A percentile compares a stretch with the other conserved stretches of the same genome.
Conservation (phyloP, 2,329 filamentous ascomycete genomes). For the Lecanoromycetidae sp. region DNA sequence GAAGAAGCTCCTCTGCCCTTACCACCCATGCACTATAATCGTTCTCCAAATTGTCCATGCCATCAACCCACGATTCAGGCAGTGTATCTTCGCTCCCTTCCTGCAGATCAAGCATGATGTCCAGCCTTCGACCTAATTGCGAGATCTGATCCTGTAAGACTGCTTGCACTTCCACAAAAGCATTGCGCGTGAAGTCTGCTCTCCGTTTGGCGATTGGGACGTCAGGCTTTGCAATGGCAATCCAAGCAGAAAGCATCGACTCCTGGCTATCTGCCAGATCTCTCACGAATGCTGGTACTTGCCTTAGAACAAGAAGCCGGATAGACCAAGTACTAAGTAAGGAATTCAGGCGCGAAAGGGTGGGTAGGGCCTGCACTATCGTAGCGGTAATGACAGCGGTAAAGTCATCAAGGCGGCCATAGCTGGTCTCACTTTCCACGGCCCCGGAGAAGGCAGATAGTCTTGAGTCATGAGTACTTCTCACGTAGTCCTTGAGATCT, state of each 20-base stretch:
- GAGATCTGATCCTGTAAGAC: constrained; percentile 58
- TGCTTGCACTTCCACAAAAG: constrained; percentile 45
- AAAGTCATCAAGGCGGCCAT: constrained; percentile 72
- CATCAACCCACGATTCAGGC: constrained; percentile 76
- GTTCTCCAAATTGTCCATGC: constrained; percentile 67
- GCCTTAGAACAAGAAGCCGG: constrained; percentile 61
- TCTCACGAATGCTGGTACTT: constrained; percentile 55
- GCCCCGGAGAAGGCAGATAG: constrained; percentile 25
- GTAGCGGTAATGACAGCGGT: constrained; percentile 84
- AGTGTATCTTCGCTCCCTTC: constrained; percentile 76
- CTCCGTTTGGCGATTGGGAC: not conserved
- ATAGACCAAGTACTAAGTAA: constrained; percentile 69
- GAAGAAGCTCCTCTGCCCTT: constrained; percentile 60
- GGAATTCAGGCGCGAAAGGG: constrained; percentile 58
- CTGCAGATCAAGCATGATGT: constrained; percentile 73
- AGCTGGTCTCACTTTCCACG: constrained; percentile 28
- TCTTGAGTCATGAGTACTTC: constrained; percentile 36
- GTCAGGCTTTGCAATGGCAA: constrained; percentile 34
- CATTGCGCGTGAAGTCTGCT: constrained; percentile 22
- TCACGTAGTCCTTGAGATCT: constrained; percentile 68
- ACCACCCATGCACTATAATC: constrained; percentile 72
- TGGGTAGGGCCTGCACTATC: constrained; percentile 76
- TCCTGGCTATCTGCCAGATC: constrained; percentile 55
- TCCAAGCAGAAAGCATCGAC: constrained; percentile 56
- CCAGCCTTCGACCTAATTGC: constrained; percentile 58